Percentiles rank a stretch among this genome's conserved stretches.
phyloP scores from a whole-genome alignment of 192 early-diverging fungal species.

The Coemansia sp. region DNA sequence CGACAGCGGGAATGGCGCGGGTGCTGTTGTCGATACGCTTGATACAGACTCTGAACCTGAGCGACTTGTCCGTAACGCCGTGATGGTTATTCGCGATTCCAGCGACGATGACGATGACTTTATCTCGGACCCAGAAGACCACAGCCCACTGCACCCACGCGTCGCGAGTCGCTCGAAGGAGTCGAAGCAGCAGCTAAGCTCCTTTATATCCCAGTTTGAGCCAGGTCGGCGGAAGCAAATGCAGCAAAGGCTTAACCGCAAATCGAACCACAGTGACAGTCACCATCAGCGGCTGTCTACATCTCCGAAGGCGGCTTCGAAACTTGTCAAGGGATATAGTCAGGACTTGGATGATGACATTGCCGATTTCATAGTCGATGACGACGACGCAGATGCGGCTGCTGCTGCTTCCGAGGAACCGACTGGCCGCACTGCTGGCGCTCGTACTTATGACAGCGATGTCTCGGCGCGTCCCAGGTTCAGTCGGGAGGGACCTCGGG shows the following conservation, averaged over 20 bases:
- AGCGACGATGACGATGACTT: constrained; percentile 43
- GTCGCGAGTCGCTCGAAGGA: neutral
- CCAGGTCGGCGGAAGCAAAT: constrained; percentile 17
- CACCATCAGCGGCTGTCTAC: neutral
- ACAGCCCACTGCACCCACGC: neutral
- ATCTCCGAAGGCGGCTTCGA: neutral
- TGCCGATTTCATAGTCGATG: constrained; percentile 49
- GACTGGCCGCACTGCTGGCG: neutral
- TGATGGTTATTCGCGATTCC: constrained; percentile 38
- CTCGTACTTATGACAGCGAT: neutral
- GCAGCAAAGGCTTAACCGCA: constrained; percentile 6
- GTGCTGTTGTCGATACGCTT: constrained; percentile 10
- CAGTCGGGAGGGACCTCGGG: constrained; percentile 2
- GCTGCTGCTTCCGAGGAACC: neutral
- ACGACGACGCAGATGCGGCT: constrained; percentile 13
- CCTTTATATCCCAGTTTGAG: constrained; percentile 28
- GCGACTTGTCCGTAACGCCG: neutral
- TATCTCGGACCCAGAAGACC: constrained; percentile 35
- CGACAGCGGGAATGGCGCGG: neutral
- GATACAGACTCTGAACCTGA: constrained; percentile 41
- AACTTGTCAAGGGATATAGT: constrained; percentile 17
- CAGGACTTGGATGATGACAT: constrained; percentile 38
- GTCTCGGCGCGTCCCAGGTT: constrained; percentile 5
- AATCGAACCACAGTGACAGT: neutral
- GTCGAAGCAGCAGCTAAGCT: neutral